phyloP scores from a whole-genome alignment of 2,329 filamentous ascomycete genomes.

The Aplosporella prunicola region DNA sequence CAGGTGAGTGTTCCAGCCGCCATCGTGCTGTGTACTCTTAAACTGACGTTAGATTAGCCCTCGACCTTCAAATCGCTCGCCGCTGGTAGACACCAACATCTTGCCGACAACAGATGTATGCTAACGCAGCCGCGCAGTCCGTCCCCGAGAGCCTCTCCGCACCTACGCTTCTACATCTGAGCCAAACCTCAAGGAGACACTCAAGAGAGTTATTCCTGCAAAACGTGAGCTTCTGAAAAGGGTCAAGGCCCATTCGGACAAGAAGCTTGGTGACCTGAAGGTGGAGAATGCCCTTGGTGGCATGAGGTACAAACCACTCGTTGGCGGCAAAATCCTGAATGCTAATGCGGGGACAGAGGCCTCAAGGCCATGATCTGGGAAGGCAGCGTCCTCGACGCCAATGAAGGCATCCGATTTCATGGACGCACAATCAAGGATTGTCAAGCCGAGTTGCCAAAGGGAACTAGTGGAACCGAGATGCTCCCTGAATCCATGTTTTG shows the following conservation, averaged over 20 bases:
- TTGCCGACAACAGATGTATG: slow-evolving; percentile 7
- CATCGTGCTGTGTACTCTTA: slow-evolving; percentile 10
- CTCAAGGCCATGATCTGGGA: slow-evolving; percentile 99
- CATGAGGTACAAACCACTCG: slow-evolving; percentile 76
- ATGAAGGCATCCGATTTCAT: slow-evolving; percentile 97
- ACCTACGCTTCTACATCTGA: slow-evolving; percentile 68
- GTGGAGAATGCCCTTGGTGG: slow-evolving; percentile 89
- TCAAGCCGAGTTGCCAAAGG: slow-evolving; percentile 87
- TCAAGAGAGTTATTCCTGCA: slow-evolving; percentile 75
- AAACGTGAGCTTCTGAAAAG: slow-evolving; percentile 91
- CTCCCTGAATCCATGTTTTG: slow-evolving; percentile 99
- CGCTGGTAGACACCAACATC: slow-evolving; percentile 23
- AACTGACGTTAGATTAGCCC: slow-evolving; percentile 19
- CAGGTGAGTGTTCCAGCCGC: slow-evolving; percentile 42
- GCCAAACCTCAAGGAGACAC: slow-evolving; percentile 78
- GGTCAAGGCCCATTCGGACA: slow-evolving; percentile 76
- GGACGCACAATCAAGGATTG: slow-evolving; percentile 97
- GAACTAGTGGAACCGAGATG: slow-evolving; percentile 88
- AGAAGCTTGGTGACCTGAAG: slow-evolving; percentile 84
- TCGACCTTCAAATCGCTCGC: slow-evolving; percentile 23
- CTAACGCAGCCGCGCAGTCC: slow-evolving; percentile 20
- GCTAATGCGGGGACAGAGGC: slow-evolving; percentile 41
- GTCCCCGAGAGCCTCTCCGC: slow-evolving; percentile 31
- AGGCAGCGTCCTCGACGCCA: slow-evolving; percentile 88
- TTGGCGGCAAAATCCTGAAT: no score